phyloP scores from a whole-genome alignment of 2,329 filamentous ascomycete genomes.

The Alternaria postmessia region DNA sequence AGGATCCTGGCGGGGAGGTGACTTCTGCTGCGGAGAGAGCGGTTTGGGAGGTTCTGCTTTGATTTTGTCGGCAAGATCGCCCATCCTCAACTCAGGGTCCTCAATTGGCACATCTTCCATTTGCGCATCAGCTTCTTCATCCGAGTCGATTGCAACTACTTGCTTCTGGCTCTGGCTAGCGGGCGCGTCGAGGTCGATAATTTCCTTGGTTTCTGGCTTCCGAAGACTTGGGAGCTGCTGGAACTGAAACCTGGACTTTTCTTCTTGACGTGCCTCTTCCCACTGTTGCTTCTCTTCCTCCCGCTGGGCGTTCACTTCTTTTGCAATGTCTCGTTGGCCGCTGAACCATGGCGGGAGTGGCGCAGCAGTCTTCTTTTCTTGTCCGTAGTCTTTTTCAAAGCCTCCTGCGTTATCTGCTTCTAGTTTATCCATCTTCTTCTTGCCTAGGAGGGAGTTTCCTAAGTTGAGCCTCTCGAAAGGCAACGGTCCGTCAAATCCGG shows the following conservation, averaged over 20 bases:
- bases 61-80: conserved; percentile 55
- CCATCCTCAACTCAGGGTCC: conserved; percentile 50
- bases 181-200: conserved; percentile 58
- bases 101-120: conserved; percentile 46
- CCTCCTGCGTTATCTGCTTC: conserved; percentile 68
- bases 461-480: conserved; percentile 86
- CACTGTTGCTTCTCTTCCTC: conserved; percentile 58
- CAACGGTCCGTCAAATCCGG: conserved; percentile 77
- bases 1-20: conserved; percentile 32
- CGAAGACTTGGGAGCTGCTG: conserved; percentile 66
- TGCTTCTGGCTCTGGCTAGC: conserved; percentile 56
- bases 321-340: conserved; percentile 58
- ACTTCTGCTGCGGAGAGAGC: conserved; percentile 26
- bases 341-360: conserved; percentile 80
- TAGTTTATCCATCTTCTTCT: conserved; percentile 62
- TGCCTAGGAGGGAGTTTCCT: conserved; percentile 65
- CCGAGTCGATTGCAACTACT: conserved; percentile 70
- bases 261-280: conserved; percentile 64
- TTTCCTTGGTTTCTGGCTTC: conserved; percentile 61
- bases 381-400: conserved; percentile 63
- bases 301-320: conserved; percentile 64
- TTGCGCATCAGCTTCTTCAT: conserved; percentile 58
- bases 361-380: conserved; percentile 56
- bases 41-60: conserved; percentile 53
- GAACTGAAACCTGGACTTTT: conserved; percentile 68